Evolutionary conservation across 148 eudicot genomes (phyloP).

Genomic region (Cornus suecica): DNA sequence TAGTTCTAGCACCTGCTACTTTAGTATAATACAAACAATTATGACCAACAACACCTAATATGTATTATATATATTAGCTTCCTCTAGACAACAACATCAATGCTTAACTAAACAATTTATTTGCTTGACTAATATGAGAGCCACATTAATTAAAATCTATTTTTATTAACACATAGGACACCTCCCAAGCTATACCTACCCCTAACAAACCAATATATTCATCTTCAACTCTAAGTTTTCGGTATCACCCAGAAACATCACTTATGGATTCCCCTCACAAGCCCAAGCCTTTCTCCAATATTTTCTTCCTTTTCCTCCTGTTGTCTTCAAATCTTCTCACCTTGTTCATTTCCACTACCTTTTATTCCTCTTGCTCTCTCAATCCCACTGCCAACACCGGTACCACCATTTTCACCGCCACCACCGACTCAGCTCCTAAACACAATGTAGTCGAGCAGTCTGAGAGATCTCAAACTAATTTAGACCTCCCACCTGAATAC

Average conservation of each 20-base stretch:
- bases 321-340: conserved; percentile 42
- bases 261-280: conserved; percentile 24
- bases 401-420: background rate
- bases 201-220: background rate
- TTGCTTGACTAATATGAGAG: background rate
- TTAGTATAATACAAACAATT: background rate
- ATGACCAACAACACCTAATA: background rate
- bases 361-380: conserved; percentile 30
- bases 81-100: background rate
- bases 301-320: conserved; percentile 40
- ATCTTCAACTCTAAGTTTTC: conserved; percentile 1
- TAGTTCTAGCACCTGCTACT: conserved; percentile 12
- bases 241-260: background rate
- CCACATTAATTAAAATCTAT: background rate
- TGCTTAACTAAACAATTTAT: background rate
- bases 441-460: background rate
- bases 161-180: background rate
- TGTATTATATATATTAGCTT: background rate
- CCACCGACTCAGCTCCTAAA: background rate
- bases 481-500: conserved; percentile 37
- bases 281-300: conserved; percentile 8
- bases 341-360: conserved; percentile 36
- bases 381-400: background rate
- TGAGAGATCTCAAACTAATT: conserved; percentile 4
- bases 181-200: background rate